A percentile compares a stretch with the other conserved stretches of the same genome.
Evolutionary conservation across 305 asterid species (phyloP).

Genomic region (Coffea humblotiana): DNA sequence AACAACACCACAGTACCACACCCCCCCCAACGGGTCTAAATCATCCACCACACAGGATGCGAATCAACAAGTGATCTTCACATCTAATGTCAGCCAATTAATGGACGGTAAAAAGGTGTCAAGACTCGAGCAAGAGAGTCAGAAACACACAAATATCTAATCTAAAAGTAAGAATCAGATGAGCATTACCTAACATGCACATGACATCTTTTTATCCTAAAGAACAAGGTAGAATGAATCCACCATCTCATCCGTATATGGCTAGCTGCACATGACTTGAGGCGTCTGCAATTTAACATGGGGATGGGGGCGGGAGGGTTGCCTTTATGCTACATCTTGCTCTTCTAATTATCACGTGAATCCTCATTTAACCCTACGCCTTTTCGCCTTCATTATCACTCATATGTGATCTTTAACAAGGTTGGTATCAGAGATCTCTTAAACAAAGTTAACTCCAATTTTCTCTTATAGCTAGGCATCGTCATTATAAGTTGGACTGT

Average conservation of each 20-base stretch:
- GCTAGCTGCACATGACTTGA: constrained; percentile 16
- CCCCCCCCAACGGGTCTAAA: constrained; percentile 6
- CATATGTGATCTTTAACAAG: neutral
- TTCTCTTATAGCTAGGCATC: neutral
- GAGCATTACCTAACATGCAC: constrained; percentile 25
- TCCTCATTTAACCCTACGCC: neutral
- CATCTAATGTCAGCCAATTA: constrained; percentile 29
- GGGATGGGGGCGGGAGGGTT: neutral
- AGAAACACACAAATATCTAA: constrained; percentile 24
- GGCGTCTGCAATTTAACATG: neutral
- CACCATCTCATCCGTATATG: neutral
- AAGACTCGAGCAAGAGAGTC: constrained; percentile 31
- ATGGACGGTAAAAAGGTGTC: constrained; percentile 27
- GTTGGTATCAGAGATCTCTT: neutral
- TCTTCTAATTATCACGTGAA: constrained; percentile 42
- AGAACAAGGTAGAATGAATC: neutral
- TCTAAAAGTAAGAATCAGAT: constrained; percentile 10
- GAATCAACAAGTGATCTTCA: neutral
- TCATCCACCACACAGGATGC: neutral
- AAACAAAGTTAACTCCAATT: neutral
- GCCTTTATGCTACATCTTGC: constrained; percentile 10
- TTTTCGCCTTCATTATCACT: neutral
- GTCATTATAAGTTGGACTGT: neutral
- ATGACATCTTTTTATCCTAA: neutral
- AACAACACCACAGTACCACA: too few species aligned